Evolutionary conservation across 1,284 basidiomycete species (phyloP), one percentile per base, ranked within the genome.

Genomic region (Heterobasidion parviporum): DNA sequence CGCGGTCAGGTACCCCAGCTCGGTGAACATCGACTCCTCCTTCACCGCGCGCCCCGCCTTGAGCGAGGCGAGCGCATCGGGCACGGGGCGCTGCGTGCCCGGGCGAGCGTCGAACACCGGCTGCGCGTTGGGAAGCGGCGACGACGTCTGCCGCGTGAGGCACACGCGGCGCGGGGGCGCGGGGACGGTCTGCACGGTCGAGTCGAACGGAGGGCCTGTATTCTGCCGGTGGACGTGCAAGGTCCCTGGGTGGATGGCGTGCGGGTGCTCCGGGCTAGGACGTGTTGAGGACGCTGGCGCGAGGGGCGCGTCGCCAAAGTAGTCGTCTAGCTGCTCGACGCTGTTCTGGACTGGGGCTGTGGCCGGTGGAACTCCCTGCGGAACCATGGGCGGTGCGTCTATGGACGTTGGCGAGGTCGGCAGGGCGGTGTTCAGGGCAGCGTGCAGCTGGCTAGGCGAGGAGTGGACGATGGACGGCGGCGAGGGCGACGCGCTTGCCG

Each of bases 1-100:
- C 18, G 93, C 86, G 7, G 81, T 77, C 14, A 95, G 76, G 68
- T 89, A 94, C 3, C 86, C 88, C 47, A 83, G 68, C 49, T 84
- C 80, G 34, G 63, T 61, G 60, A 75, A 81, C 68, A 78, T 75
- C 53, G 84, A 80, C 54, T 87, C 82, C 62, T 88, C 87, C 60
- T 82, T 83, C 32, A 75, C 74, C 2, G 79, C 74, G 18, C 81
- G 75, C 7, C 74, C 72, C 10, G 70, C 64, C 57, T 74, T 72
- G 20, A 70, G 65, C 44, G 65, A 63, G 14, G 65, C 66, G 18
- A 54, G 57, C 9, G 65, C 65, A 53, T 75, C 73, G 8, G 68
- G 70, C 35, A 71, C 64, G 9, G 74, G 68, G 49, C 77, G 67
- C 10, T 74, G 70, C 33, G 72, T 66, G 7, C 73, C 63, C 14